Conservation (phyloP, 768 basidiomycete genomes). For the Dacryopinax spathularia region DNA sequence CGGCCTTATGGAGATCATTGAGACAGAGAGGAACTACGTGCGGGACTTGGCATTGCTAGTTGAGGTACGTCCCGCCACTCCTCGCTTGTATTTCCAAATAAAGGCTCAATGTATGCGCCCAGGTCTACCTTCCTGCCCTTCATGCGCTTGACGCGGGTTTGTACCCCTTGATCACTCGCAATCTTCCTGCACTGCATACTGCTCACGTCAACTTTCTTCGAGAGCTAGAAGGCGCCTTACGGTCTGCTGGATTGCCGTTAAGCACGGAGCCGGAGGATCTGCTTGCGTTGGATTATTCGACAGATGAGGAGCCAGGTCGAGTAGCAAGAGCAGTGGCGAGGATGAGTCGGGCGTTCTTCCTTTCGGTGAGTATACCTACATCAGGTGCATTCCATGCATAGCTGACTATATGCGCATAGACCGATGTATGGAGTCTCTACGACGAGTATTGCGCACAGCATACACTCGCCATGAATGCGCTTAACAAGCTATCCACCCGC, state of each 20-base stretch:
- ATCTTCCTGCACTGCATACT: constrained; percentile 14
- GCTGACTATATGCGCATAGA: neutral
- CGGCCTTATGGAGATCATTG: constrained; percentile 69
- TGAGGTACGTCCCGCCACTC: constrained; percentile 33
- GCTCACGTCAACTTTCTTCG: constrained; percentile 29
- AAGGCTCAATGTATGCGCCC: constrained; percentile 6
- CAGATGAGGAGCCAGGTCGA: neutral
- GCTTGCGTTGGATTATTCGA: constrained; percentile 29
- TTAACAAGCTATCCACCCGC: constrained; percentile 50
- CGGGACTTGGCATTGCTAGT: constrained; percentile 64
- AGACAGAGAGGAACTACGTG: constrained; percentile 74
- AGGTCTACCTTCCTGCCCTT: constrained; percentile 55
- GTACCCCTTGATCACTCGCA: constrained; percentile 27
- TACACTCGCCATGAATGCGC: constrained; percentile 59
- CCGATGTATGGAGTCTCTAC: constrained; percentile 49
- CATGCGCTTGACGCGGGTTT: constrained; percentile 18
- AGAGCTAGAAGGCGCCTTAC: neutral
- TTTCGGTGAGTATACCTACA: constrained; percentile 11
- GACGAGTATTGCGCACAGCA: constrained; percentile 80
- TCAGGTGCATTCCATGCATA: constrained; percentile 40
- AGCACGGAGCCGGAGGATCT: neutral
- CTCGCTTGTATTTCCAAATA: neutral
- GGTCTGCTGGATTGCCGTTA: neutral
- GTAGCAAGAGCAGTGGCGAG: constrained; percentile 7
- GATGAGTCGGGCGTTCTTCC: neutral